Conservation (phyloP, 495 filamentous ascomycete genomes). For the Bacidia gigantensis region DNA sequence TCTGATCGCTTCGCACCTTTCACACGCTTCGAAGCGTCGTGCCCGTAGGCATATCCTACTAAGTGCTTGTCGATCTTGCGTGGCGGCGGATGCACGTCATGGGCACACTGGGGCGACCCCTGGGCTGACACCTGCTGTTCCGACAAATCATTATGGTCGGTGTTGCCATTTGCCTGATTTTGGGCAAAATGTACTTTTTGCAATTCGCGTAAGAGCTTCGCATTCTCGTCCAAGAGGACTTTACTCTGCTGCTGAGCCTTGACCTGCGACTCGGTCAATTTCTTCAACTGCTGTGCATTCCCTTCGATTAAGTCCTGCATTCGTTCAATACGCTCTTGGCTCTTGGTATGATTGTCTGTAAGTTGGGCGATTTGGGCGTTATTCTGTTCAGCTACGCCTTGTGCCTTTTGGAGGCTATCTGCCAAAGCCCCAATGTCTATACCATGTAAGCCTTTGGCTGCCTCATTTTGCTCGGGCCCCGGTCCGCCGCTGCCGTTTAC, state of each 20-base stretch:
- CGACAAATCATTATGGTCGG: not conserved
- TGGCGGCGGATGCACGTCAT: slow-evolving; percentile 8
- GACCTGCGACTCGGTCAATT: not conserved
- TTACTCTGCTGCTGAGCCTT: not conserved
- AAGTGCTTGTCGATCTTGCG: slow-evolving; percentile 5
- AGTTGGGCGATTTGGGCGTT: not conserved
- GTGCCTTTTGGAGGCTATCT: not conserved
- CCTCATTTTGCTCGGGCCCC: not conserved
- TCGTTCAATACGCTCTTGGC: slow-evolving; percentile 1
- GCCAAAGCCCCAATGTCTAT: not conserved
- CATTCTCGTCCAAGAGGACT: slow-evolving; percentile 1
- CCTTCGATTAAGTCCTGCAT: slow-evolving; percentile 2
- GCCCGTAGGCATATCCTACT: slow-evolving; percentile 4
- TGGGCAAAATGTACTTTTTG: not conserved
- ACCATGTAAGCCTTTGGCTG: not conserved
- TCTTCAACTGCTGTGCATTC: not conserved
- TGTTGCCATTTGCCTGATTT: not conserved
- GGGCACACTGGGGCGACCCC: not conserved
- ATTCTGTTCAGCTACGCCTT: not conserved
- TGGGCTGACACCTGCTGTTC: not conserved
- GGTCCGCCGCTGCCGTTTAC: not conserved
- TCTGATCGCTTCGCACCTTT: too few relatives aligned
- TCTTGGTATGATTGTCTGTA: not conserved
- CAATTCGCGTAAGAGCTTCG: not conserved
- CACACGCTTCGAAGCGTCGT: too few relatives aligned